Conservation (phyloP, 495 filamentous ascomycete species). For the Tuber umbilicatum region DNA sequence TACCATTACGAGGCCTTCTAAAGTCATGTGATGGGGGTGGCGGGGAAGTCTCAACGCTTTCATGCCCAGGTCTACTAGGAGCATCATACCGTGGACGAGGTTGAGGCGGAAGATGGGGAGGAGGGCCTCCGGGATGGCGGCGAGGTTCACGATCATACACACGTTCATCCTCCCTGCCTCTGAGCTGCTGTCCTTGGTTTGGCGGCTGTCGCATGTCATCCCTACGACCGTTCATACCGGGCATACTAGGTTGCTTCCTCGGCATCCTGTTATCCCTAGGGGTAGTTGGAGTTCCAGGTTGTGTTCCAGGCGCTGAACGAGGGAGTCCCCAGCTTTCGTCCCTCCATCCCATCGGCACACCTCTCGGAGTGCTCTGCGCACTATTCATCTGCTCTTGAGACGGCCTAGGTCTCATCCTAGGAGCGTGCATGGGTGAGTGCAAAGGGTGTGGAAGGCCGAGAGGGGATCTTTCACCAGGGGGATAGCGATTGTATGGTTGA, state of each 20-base stretch:
- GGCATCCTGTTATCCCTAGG: slow-evolving; percentile 21
- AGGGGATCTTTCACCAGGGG: slow-evolving; percentile 13
- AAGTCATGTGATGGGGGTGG: slow-evolving; percentile 18
- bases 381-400: slow-evolving; percentile 32
- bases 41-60: not conserved
- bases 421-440: slow-evolving; percentile 37
- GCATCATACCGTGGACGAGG: not conserved
- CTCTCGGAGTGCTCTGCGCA: slow-evolving; percentile 26
- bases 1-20: slow-evolving; percentile 26
- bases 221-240: slow-evolving; percentile 28
- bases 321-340: slow-evolving; percentile 20
- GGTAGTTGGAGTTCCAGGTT: slow-evolving; percentile 31
- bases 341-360: slow-evolving; percentile 41
- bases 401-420: slow-evolving; percentile 30
- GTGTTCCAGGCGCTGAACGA: slow-evolving; percentile 30
- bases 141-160: not conserved
- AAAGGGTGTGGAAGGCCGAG: slow-evolving; percentile 33
- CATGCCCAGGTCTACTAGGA: not conserved
- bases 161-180: slow-evolving; percentile 17
- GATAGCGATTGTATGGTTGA: slow-evolving; percentile 10
- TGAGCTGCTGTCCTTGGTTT: slow-evolving; percentile 17
- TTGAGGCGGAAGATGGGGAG: not conserved
- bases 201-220: slow-evolving; percentile 24
- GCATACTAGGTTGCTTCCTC: slow-evolving; percentile 31
- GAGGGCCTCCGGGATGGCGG: slow-evolving; percentile 1